Evolutionary conservation across 768 basidiomycete species (phyloP), one percentile per base, ranked within the genome.

Genomic region (Panaeolus papilionaceus): DNA sequence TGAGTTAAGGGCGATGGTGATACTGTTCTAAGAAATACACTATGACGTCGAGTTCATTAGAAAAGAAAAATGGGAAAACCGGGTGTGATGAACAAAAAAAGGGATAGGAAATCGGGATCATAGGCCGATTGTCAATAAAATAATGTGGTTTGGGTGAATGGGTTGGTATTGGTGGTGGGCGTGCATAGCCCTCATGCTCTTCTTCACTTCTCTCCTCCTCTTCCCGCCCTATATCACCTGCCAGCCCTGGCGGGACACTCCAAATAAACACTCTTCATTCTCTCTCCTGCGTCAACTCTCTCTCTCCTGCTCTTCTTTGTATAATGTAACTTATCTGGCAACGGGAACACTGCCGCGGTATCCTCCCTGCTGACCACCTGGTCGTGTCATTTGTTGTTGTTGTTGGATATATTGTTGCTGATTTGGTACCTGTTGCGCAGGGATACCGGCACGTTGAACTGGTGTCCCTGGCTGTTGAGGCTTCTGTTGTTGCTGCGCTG

Each of bases 321-420:
- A 33, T 23, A 42, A 61, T 26, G 14, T 14, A 33, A 28, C 42
- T 82, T 78, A 81, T 71, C 82, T 77, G 54, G 70, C 75, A 42
- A 77, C 79, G 45, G 80, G 73, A 7, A 74, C 80, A 64, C 79
- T 76, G 5, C 79, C 79, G 62, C 81, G 80, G 61, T 81, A 80
- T 23, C 69, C 72, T 2, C 68, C 72, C 44, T 76, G 75, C 63
- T 78, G 78, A 8, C 72, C 72, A 64, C 70, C 66, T 37, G 67
- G 68, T 49, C 74, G 66, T 49, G 58, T 64, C 38, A 66, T 62
- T 62, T 75, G 72, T 38, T 64, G 67, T 38, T 69, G 71, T 18
- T 70, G 66, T 38, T 66, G 68, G 11, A 38, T 42, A 39, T 68
- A 65, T 20, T 69, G 71, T 26, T 44, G 47, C 20, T 64, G 67